Evolutionary conservation across 768 basidiomycete genomes (phyloP).

Genomic region (Chalciporus pseudorubinellus): DNA sequence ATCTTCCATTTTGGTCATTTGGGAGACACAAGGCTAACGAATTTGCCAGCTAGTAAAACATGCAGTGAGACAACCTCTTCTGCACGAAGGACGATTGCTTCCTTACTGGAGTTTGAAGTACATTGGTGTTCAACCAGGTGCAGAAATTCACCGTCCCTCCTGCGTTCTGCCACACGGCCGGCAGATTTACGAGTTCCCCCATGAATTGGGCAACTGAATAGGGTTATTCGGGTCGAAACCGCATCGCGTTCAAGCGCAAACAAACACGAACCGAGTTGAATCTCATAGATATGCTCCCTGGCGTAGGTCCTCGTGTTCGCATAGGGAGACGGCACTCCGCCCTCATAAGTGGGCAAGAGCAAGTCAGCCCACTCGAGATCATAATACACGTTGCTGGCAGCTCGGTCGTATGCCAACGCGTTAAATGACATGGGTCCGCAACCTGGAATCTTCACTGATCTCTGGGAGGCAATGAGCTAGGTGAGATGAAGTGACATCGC

Average conservation of each 20-base stretch:
- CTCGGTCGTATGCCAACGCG: neutral
- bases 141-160: neutral
- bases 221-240: neutral
- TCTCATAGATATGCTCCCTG: neutral
- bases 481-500: neutral
- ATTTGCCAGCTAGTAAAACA: neutral
- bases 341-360: neutral
- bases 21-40: neutral
- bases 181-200: neutral
- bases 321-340: neutral
- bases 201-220: neutral
- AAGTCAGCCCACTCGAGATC: neutral
- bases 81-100: too few relatives aligned
- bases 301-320: neutral
- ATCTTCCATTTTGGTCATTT: neutral
- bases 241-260: neutral
- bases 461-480: neutral
- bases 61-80: too few relatives aligned
- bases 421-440: neutral
- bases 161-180: neutral
- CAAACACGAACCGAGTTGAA: neutral
- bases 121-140: neutral
- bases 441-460: neutral
- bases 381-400: neutral
- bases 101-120: neutral